Conservation (phyloP, 192 early-diverging fungal species). For the Thoreauomyces humboldtii region DNA sequence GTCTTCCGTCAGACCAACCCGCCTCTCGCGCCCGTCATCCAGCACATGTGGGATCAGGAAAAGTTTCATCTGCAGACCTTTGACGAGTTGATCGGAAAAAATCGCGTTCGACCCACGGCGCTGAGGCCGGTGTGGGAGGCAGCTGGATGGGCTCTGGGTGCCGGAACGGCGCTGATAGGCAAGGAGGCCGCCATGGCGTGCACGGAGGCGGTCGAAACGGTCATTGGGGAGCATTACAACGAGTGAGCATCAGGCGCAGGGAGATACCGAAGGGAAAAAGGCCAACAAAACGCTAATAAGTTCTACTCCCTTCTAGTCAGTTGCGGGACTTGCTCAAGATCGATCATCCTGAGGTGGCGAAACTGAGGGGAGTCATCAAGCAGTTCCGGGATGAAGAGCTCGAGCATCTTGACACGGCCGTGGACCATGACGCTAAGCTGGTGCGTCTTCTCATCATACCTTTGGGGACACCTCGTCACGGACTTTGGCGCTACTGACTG, state of each 20-base stretch:
- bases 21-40: not conserved
- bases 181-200: slow-evolving; percentile 97
- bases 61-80: slow-evolving; percentile 78
- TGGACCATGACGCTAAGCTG: slow-evolving; percentile 78
- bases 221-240: slow-evolving; percentile 95
- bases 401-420: slow-evolving; percentile 86
- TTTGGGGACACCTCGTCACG: not conserved
- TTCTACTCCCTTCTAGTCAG: slow-evolving; percentile 55
- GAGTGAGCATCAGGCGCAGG: slow-evolving; percentile 73
- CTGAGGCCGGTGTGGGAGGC: slow-evolving; percentile 84
- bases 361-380: slow-evolving; percentile 61
- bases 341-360: slow-evolving; percentile 53
- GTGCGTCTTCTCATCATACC: slow-evolving; percentile 23
- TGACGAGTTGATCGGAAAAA: slow-evolving; percentile 69
- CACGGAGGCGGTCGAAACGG: slow-evolving; percentile 96
- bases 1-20: slow-evolving; percentile 46
- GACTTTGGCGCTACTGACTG: not conserved
- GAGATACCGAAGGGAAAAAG: no score
- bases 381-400: slow-evolving; percentile 94
- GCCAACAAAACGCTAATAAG: no score
- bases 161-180: slow-evolving; percentile 83
- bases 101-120: slow-evolving; percentile 81
- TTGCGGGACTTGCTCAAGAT: slow-evolving; percentile 77
- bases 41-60: slow-evolving; percentile 98
- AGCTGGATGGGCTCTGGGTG: slow-evolving; percentile 83